Evolutionary conservation across 176 grass and related monocot species (phyloP), one percentile per base, ranked within the genome.

Genomic region (Leersia perrieri): DNA sequence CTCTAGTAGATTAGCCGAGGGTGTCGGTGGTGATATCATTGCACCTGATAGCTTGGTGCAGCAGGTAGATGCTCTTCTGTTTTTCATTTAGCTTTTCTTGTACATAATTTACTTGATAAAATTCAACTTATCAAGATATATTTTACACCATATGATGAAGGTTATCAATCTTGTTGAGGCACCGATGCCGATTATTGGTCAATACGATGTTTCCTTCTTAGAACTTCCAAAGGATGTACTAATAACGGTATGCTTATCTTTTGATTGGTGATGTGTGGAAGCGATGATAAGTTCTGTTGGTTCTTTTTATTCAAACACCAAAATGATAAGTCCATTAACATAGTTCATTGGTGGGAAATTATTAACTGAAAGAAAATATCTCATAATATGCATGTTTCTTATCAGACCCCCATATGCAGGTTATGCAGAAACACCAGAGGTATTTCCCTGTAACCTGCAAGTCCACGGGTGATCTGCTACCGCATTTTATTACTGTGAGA

Each of bases 391-490:
- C 29, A 61, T 47, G 25, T 70, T 75, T 75, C 61, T 47, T 58
- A 73, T 75, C 29, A 66, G 60, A 69, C 68, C 22, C 0, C 23
- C 33, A 89, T 40, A 32, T 91, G 33, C 83, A 98, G 95, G 95
- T 98, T 79, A 98, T 98, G 95, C 90, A 93, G 68, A 98, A 98
- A 63, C 95, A 98, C 78, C 95, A 98, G 85, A 98, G 89, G 60
- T 98, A 94, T 86, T 92, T 98, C 76, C 88, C 90, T 86, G 72
- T 98, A 73, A 91, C 58, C 26, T 87, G 74, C 32, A 85, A 82
- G 73, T 73, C 86, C 61, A 91, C 73, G 29, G 88, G 86, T 72
- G 87, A 89, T 87, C 81, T 98, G 42, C 84, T 98, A 75, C 95
- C 95, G 77, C 94, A 73, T 88, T 98, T 98, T 81, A 89, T 98